phyloP scores from a whole-genome alignment of 129 eudicot species.

The Apium graveolens region DNA sequence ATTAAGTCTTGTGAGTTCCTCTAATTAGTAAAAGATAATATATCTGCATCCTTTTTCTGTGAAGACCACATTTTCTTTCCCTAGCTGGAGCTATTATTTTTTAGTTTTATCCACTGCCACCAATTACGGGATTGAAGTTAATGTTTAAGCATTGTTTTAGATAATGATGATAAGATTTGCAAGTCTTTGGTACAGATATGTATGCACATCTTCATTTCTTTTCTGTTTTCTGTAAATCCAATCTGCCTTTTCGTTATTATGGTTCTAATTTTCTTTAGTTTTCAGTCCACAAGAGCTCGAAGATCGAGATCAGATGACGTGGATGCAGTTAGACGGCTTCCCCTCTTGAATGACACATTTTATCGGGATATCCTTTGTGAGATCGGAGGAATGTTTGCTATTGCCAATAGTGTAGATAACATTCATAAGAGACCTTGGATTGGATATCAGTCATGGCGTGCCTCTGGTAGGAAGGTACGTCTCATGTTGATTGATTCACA shows the following conservation, averaged over 20 bases:
- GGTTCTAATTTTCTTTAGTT: slow-evolving; percentile 15
- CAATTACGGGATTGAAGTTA: not conserved
- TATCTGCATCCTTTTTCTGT: not conserved
- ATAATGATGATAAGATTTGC: not conserved
- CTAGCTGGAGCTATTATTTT: not conserved
- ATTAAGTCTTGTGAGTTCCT: slow-evolving; percentile 73
- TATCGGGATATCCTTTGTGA: slow-evolving; percentile 80
- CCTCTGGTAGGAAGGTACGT: slow-evolving; percentile 81
- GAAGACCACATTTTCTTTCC: not conserved
- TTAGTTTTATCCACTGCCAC: not conserved
- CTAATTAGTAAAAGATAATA: not conserved
- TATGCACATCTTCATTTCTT: not conserved
- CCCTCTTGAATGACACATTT: slow-evolving; percentile 59
- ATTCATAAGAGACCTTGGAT: slow-evolving; percentile 95
- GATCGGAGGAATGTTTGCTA: slow-evolving; percentile 92
- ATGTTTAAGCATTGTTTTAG: not conserved
- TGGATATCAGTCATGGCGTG: slow-evolving; percentile 97
- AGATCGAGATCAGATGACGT: slow-evolving; percentile 91
- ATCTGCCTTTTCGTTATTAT: not conserved
- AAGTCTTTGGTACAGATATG: not conserved
- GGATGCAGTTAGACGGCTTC: slow-evolving; percentile 85
- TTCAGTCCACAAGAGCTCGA: slow-evolving; percentile 59
- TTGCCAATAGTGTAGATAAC: slow-evolving; percentile 75
- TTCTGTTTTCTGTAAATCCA: not conserved
- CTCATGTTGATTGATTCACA: slow-evolving; percentile 7